Evolutionary conservation across 2,329 filamentous ascomycete species (phyloP).

Genomic region (Ascochyta koolunga): DNA sequence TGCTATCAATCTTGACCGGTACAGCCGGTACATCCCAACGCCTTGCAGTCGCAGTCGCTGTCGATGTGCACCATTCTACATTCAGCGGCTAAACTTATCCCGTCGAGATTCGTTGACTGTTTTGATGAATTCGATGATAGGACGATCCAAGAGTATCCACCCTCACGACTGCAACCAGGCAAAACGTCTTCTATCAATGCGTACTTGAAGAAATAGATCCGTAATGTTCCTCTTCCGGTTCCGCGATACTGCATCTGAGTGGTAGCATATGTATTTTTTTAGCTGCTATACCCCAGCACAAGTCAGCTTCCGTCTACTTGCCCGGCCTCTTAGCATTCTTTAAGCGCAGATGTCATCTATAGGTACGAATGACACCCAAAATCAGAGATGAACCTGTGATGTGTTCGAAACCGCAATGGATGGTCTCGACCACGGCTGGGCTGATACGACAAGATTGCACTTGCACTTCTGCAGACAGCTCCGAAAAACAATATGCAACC

Average conservation of each 20-base stretch:
- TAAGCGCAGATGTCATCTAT: constrained; percentile 15
- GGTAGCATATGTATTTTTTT: constrained; percentile 11
- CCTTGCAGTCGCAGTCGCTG: background rate
- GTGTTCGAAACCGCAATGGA: constrained; percentile 3
- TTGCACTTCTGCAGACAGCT: background rate
- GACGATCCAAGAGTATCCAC: background rate
- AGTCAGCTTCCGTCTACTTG: constrained; percentile 18
- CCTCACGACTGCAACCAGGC: too few species aligned
- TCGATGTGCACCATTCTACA: background rate
- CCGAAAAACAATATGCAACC: constrained; percentile 2
- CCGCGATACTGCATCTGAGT: constrained; percentile 20
- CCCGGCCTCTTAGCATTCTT: constrained; percentile 23
- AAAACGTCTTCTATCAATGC: background rate
- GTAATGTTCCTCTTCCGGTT: constrained; percentile 17
- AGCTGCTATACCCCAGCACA: constrained; percentile 17
- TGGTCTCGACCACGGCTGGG: background rate
- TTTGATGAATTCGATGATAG: background rate
- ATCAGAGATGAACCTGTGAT: background rate
- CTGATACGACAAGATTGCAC: background rate
- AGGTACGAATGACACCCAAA: background rate
- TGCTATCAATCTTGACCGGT: constrained; percentile 11
- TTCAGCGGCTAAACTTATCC: background rate
- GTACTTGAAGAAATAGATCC: background rate
- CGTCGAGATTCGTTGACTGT: background rate
- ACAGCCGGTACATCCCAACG: constrained; percentile 5